Conservation (phyloP, 768 basidiomycete genomes). For the Mycena epipterygia region DNA sequence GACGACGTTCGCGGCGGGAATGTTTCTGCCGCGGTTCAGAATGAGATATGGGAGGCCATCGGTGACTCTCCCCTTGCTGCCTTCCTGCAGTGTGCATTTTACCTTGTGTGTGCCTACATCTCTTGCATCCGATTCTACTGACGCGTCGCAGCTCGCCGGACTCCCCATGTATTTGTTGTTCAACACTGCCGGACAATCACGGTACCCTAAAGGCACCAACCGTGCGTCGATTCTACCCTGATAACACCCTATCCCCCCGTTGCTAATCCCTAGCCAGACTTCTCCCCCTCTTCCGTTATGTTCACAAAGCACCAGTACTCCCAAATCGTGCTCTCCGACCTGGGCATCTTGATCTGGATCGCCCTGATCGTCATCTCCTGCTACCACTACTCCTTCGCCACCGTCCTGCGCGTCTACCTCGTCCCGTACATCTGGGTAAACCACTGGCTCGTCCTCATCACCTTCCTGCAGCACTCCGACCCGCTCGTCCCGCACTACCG, state of each 20-base stretch:
- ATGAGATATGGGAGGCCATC: slow-evolving; percentile 86
- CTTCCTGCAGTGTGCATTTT: slow-evolving; percentile 61
- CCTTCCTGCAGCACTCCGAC: slow-evolving; percentile 76
- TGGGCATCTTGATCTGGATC: slow-evolving; percentile 86
- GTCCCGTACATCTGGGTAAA: slow-evolving; percentile 62
- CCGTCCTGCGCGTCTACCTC: slow-evolving; percentile 85
- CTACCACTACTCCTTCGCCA: slow-evolving; percentile 73
- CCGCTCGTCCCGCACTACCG: slow-evolving; percentile 71
- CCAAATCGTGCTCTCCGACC: slow-evolving; percentile 85
- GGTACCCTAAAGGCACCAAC: slow-evolving; percentile 85
- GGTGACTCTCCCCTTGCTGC: slow-evolving; percentile 91
- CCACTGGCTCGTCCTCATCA: slow-evolving; percentile 59
- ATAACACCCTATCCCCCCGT: neutral
- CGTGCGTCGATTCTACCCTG: slow-evolving; percentile 63
- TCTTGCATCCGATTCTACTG: neutral
- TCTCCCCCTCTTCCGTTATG: slow-evolving; percentile 84
- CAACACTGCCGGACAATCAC: slow-evolving; percentile 90
- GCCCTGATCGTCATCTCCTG: slow-evolving; percentile 66
- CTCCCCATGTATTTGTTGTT: slow-evolving; percentile 87
- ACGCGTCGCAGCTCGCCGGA: slow-evolving; percentile 70
- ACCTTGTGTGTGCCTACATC: slow-evolving; percentile 63
- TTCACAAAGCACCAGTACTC: slow-evolving; percentile 83
- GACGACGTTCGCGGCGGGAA: slow-evolving; percentile 77
- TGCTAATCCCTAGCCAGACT: slow-evolving; percentile 61
- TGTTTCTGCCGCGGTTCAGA: slow-evolving; percentile 74